Percentiles rank a stretch among this genome's conserved stretches.
These are phyloP conservation scores for Sordaria brevicollis DNA, from an alignment of 495 filamentous ascomycete species.

Conservation along the genomic window DNA sequence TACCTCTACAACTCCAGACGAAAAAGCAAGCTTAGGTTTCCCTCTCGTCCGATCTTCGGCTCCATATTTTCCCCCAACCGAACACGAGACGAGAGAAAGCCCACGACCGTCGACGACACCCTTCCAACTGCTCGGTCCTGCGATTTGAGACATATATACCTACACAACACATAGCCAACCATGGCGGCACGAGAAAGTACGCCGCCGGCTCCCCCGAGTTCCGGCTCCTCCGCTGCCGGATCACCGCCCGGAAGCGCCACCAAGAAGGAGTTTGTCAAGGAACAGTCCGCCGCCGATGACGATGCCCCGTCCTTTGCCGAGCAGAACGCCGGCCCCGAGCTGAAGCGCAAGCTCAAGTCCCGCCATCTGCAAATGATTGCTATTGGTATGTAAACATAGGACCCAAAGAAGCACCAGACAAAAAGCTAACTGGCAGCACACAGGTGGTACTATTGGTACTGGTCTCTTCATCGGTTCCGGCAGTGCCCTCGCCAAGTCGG, in stretches of 20 bases:
- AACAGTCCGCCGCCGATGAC: neutral
- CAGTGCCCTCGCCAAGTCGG: slow-evolving; percentile 47
- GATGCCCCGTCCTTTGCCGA: neutral
- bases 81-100: neutral
- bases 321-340: neutral
- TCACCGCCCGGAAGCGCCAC: neutral
- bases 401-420: neutral
- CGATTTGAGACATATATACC: neutral
- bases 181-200: neutral
- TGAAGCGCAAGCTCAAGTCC: neutral
- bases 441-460: slow-evolving; percentile 64
- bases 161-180: neutral
- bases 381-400: neutral
- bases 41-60: neutral
- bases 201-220: neutral
- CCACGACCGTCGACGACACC: neutral
- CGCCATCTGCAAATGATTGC: slow-evolving; percentile 5
- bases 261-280: neutral
- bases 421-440: neutral
- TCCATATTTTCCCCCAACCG: neutral
- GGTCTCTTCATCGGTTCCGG: slow-evolving; percentile 68
- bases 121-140: neutral
- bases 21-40: too few relatives aligned
- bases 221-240: neutral
- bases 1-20: neutral